Evolutionary conservation across 371 early-diverging fungal genomes (phyloP).

Genomic region (Quaeritorhiza haematococci): DNA sequence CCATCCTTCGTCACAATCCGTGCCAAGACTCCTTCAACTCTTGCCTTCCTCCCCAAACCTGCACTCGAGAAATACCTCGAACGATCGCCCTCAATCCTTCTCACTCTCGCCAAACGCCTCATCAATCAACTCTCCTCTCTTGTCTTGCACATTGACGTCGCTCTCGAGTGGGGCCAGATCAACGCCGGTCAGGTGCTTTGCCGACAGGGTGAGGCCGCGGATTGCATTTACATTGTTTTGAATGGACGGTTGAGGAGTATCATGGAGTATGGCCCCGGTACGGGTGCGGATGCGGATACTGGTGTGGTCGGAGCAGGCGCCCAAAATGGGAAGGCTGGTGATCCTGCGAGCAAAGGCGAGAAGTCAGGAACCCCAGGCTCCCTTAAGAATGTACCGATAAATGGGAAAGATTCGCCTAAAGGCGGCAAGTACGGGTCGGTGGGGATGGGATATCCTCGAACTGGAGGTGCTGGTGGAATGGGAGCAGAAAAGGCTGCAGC

Average conservation of each 20-base stretch:
- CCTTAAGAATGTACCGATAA: too few relatives aligned
- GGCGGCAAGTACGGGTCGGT: too few relatives aligned
- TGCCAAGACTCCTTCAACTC: constrained; percentile 75
- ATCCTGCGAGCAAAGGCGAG: neutral
- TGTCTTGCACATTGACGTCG: constrained; percentile 83
- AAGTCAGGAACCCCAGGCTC: neutral
- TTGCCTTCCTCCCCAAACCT: constrained; percentile 79
- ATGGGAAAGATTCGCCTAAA: too few relatives aligned
- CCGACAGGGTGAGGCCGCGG: constrained; percentile 77
- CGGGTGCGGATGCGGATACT: too few relatives aligned
- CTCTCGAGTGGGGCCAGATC: constrained; percentile 93
- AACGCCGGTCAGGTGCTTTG: constrained; percentile 88
- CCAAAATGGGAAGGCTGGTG: too few relatives aligned
- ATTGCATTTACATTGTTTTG: constrained; percentile 87
- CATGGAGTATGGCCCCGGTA: constrained; percentile 43
- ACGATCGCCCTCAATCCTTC: constrained; percentile 70
- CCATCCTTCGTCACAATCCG: constrained; percentile 78
- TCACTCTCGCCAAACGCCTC: constrained; percentile 84
- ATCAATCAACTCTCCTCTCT: constrained; percentile 76
- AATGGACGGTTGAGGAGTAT: constrained; percentile 90
- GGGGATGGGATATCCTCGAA: too few relatives aligned
- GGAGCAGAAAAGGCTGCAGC: too few relatives aligned
- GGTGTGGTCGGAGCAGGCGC: too few relatives aligned
- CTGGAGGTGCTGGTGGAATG: too few relatives aligned
- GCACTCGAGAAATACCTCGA: constrained; percentile 81